Percentiles rank a stretch among this genome's conserved stretches.
These are phyloP conservation scores for Colletotrichum noveboracense DNA, from an alignment of 2,329 filamentous ascomycete species.

Conservation along the genomic window DNA sequence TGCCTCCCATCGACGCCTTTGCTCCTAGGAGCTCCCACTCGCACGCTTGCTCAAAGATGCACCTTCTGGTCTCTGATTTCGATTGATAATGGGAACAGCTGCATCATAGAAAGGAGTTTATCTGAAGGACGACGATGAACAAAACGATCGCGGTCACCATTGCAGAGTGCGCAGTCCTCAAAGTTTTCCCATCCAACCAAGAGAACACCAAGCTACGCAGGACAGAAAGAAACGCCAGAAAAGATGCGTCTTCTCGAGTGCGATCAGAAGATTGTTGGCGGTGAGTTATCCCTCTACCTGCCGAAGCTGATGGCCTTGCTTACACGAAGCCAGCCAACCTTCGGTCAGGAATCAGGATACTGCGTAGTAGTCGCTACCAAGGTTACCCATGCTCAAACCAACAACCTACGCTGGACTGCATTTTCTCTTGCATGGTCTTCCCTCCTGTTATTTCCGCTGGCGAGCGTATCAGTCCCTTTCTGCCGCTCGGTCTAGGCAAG, in stretches of 20 bases:
- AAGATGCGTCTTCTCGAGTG: background rate
- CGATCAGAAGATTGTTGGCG: conserved; percentile 40
- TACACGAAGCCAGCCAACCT: conserved; percentile 57
- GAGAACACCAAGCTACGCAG: conserved; percentile 26
- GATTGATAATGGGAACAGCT: background rate
- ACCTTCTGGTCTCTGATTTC: background rate
- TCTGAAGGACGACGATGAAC: accelerated
- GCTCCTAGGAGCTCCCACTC: background rate
- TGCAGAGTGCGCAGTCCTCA: background rate
- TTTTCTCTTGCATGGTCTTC: conserved; percentile 64
- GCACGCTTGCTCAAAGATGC: background rate
- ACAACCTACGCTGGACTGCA: conserved; percentile 58
- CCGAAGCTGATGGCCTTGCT: background rate
- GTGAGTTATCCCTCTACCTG: background rate
- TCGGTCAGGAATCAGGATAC: conserved; percentile 64
- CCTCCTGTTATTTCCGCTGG: conserved; percentile 61
- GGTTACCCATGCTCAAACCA: conserved; percentile 52
- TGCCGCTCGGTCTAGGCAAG: conserved; percentile 56
- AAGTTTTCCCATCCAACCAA: background rate
- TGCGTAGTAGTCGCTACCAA: conserved; percentile 62
- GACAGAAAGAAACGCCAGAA: background rate
- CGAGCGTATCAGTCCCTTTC: conserved; percentile 50
- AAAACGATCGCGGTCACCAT: accelerated
- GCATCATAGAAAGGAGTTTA: accelerated
- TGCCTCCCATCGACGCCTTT: background rate